Conservation (phyloP, 2,329 filamentous ascomycete species). For the Coleophoma cylindrospora region DNA sequence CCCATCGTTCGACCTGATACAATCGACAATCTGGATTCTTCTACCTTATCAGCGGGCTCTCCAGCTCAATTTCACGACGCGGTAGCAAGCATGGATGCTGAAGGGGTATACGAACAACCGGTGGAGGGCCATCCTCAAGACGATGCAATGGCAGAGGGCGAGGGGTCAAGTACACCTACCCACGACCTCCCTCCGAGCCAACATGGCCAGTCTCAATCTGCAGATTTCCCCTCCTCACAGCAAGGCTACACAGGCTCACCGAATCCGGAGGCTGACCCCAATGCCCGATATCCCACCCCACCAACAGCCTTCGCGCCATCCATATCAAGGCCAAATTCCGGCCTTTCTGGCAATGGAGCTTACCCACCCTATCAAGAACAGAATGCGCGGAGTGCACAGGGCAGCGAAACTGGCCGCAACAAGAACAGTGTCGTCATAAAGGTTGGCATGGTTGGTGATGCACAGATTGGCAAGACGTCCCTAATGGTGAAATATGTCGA, state of each 20-base stretch:
- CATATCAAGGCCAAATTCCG: constrained; percentile 27
- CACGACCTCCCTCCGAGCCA: constrained; percentile 13
- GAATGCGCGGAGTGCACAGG: constrained; percentile 20
- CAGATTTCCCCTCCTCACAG: constrained; percentile 24
- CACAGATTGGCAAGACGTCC: constrained; percentile 98
- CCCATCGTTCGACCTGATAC: neutral
- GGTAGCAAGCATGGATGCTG: constrained; percentile 43
- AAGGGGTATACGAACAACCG: constrained; percentile 34
- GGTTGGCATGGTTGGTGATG: constrained; percentile 98
- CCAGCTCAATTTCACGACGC: constrained; percentile 48
- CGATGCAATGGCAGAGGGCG: constrained; percentile 21
- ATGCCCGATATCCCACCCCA: constrained; percentile 25
- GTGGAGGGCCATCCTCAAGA: constrained; percentile 16
- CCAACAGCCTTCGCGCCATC: constrained; percentile 24
- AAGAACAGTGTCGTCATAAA: constrained; percentile 89
- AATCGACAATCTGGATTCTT: constrained; percentile 45
- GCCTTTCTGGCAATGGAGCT: constrained; percentile 23
- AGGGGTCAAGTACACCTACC: constrained; percentile 26
- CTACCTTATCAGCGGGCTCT: constrained; percentile 42
- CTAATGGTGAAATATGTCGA: constrained; percentile 99
- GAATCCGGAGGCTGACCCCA: constrained; percentile 19
- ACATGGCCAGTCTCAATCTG: constrained; percentile 26
- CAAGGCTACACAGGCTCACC: constrained; percentile 20
- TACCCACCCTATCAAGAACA: constrained; percentile 27
- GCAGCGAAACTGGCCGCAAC: constrained; percentile 19